Base-by-base conservation (phyloP, 768 basidiomycete genomes). In the Mycena maculata region DNA sequence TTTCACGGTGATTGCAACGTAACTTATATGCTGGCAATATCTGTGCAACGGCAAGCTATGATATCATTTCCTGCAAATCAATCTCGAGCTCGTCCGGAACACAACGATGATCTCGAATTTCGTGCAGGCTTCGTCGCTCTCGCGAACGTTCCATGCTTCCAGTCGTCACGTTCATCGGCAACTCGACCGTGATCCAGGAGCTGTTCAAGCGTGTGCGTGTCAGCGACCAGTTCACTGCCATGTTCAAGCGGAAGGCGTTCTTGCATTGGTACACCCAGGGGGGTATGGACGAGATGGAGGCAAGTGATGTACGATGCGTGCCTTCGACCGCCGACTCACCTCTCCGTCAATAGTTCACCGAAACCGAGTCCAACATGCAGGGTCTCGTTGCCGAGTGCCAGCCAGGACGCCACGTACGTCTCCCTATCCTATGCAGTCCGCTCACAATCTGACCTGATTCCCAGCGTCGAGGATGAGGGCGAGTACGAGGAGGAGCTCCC, bases 131-230 rank as follows among this genome's bases (percentile, higher is more conserved):
- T n/a, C n/a, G n/a, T n/a, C n/a, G n/a, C n/a, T n/a, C n/a, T n/a
- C n/a, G n/a, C n/a, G n/a, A n/a, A n/a, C n/a, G n/a, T n/a, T n/a
- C n/a, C n/a, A n/a, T n/a, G n/a, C n/a, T n/a, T n/a, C n/a, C n/a
- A n/a, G 92, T 95, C 16, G 95, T 95, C 59, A 98, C 96, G 22
- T 99, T 98, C 87, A 87, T 98, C 78, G 96, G 96, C 75, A 98
- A 98, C 87, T 96, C 94, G 48, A 98, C 96, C 38, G 93, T 94
- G 63, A 97, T 98, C 79, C 96, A 98, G 81, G 95, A 97, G 80
- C 87, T 99, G 73, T 98, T 99, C 94, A 95, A 96, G 86, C 96
- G 97, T n/a, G n/a, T n/a, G n/a, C n/a, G n/a, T 85, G 95, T 99
- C 77, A 92, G 91, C 71, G 95, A 97, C 78, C 96, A 98, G 80